Percentiles rank a stretch among this genome's conserved stretches.
phyloP scores from a whole-genome alignment of 495 filamentous ascomycete species.

The Penicillium silybi region DNA sequence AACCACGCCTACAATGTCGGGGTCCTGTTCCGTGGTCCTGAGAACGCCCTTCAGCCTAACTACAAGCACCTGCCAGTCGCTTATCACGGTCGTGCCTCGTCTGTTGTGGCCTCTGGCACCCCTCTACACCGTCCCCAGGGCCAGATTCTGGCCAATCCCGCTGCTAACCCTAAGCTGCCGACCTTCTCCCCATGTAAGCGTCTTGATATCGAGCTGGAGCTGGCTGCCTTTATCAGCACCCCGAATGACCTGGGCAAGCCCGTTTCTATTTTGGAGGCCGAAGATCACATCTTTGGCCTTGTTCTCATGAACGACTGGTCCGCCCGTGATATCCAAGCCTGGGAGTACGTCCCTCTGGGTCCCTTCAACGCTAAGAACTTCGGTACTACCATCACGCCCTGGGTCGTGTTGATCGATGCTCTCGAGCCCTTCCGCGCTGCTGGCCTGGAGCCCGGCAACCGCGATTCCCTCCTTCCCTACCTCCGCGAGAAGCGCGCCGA shows the following conservation, averaged over 20 bases:
- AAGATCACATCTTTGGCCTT: constrained; percentile 77
- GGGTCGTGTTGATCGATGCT: constrained; percentile 84
- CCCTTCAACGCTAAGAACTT: constrained; percentile 95
- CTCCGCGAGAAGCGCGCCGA: constrained; percentile 60
- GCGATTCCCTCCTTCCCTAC: constrained; percentile 62
- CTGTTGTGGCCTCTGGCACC: constrained; percentile 73
- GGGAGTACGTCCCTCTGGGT: constrained; percentile 84
- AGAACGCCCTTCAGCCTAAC: constrained; percentile 81
- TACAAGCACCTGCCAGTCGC: constrained; percentile 88
- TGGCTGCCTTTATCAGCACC: constrained; percentile 75
- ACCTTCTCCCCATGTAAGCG: constrained; percentile 59
- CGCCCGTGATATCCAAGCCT: constrained; percentile 83
- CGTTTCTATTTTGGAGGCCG: constrained; percentile 61
- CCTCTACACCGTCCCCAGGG: constrained; percentile 73
- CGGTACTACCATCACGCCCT: constrained; percentile 81
- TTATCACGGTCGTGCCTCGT: constrained; percentile 81
- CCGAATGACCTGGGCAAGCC: constrained; percentile 63
- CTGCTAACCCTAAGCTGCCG: constrained; percentile 57
- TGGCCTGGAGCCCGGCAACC: constrained; percentile 57
- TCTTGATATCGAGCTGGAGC: constrained; percentile 84
- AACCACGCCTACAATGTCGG: constrained; percentile 86
- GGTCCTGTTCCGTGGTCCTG: constrained; percentile 73
- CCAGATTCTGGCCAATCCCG: constrained; percentile 68
- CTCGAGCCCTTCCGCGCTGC: constrained; percentile 64
- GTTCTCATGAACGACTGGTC: constrained; percentile 96